Base-by-base conservation (phyloP, 768 basidiomycete genomes). In the Dentipellis fragilis region DNA sequence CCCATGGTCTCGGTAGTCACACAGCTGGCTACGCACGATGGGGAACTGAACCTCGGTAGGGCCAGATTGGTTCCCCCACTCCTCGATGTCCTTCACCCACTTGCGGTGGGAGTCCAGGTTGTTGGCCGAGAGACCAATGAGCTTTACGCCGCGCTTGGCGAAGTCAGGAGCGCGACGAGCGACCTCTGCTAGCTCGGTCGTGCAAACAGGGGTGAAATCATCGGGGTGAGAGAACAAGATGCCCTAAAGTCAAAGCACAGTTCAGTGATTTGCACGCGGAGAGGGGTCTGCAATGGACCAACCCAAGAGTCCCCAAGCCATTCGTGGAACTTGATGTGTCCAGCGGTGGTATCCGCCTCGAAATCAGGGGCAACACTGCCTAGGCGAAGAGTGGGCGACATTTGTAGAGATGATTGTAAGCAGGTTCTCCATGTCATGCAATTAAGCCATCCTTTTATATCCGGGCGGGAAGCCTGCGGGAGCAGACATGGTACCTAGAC, bases 131-230 rank as follows among this genome's bases (percentile, higher is more conserved):
- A 98, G 82, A 40, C 93, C 93, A 59, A 94, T 92, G 59, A 95
- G 79, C 74, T 98, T 97, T 66, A 97, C 93, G 62, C 83, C 81
- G 58, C 96, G 87, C 66, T 85, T 83, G 51, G 73, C 76, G 68
- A 97, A 99, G 70, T 97, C 94, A 14, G 75, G 74, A 11, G 82
- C 79, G 57, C 90, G 88, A 60, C 91, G 85, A 51, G 96, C 87
- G 46, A 96, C 93, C 69, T 96, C 95, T 51, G 91, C 93, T 38
- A 98, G 86, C 75, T 98, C 96, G 54, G 96, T 99, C 49, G 96
- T 94, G 80, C 90, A 93, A 52, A 94, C 86, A 50, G 89, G 88
- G n/a, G 88, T 89, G 67, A 92, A 92, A 67, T 92, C 87, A 46
- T 87, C 93, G 0, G 93, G 93, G 71, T 96, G 93, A 34, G 93